These are phyloP conservation scores for Teunomyces kruisii DNA, from an alignment of 805 yeast species.

Conservation along the genomic window DNA sequence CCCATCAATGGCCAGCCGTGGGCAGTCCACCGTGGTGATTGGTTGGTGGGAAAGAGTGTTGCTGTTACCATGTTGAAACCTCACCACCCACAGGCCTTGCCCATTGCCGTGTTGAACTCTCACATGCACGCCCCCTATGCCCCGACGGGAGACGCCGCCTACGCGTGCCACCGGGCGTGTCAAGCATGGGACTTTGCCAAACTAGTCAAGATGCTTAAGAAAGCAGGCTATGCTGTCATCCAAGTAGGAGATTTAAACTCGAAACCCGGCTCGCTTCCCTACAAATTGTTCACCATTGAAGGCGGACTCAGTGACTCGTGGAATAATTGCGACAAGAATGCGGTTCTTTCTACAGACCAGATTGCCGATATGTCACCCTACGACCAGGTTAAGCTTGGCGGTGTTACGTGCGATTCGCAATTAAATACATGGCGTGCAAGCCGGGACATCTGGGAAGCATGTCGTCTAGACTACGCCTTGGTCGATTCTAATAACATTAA, in stretches of 20 bases:
- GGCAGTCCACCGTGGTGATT: slow-evolving; percentile 93
- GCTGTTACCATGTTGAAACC: slow-evolving; percentile 68
- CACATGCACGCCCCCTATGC: slow-evolving; percentile 99
- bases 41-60: slow-evolving; percentile 93
- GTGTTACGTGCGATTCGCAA: slow-evolving; percentile 86
- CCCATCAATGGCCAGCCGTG: slow-evolving; percentile 93
- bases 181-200: slow-evolving; percentile 96
- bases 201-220: slow-evolving; percentile 56
- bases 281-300: slow-evolving; percentile 65
- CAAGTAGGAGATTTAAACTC: slow-evolving; percentile 94
- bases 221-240: slow-evolving; percentile 80
- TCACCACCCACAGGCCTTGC: slow-evolving; percentile 43
- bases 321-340: slow-evolving; percentile 55
- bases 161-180: slow-evolving; percentile 84
- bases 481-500: slow-evolving; percentile 55
- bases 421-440: slow-evolving; percentile 82
- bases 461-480: slow-evolving; percentile 87
- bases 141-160: slow-evolving; percentile 78
- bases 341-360: slow-evolving; percentile 20
- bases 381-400: slow-evolving; percentile 68
- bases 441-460: slow-evolving; percentile 64
- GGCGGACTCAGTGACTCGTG: slow-evolving; percentile 80
- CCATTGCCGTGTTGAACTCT: slow-evolving; percentile 79
- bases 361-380: slow-evolving; percentile 29
- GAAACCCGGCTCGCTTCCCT: slow-evolving; percentile 81